Evolutionary conservation across 2,329 filamentous ascomycete species (phyloP).

Genomic region (Teratosphaeriaceae sp.): DNA sequence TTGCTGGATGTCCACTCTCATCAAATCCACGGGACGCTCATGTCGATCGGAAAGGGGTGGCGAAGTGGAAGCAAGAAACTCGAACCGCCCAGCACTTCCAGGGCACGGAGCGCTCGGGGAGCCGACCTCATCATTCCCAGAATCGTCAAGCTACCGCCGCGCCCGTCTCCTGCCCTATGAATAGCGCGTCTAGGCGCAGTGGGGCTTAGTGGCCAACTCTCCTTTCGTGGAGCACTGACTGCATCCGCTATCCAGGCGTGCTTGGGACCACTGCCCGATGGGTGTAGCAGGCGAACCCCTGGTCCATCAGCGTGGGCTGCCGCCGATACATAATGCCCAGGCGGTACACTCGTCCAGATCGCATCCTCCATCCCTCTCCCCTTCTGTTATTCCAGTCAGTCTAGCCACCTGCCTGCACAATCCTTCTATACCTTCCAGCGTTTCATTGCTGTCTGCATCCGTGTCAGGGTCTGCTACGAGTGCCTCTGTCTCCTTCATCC

Average conservation of each 20-base stretch:
- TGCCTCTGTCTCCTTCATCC: slow-evolving; percentile 7
- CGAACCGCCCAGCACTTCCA: too few species aligned
- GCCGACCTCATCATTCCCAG: slow-evolving; percentile 18
- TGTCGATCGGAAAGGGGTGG: too few species aligned
- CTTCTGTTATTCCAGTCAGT: slow-evolving; percentile 15
- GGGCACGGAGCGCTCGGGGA: slow-evolving; percentile 21
- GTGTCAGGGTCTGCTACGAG: slow-evolving; percentile 5
- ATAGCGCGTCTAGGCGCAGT: slow-evolving; percentile 13
- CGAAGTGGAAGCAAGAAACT: too few species aligned
- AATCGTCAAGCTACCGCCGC: slow-evolving; percentile 13
- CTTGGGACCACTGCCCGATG: slow-evolving; percentile 14
- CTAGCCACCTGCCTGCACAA: slow-evolving; percentile 29
- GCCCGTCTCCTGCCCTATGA: slow-evolving; percentile 4
- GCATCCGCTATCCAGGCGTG: slow-evolving; percentile 18
- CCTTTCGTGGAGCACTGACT: slow-evolving; percentile 14
- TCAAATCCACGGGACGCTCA: too few species aligned
- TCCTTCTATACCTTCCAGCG: slow-evolving; percentile 11
- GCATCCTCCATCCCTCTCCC: slow-evolving; percentile 6
- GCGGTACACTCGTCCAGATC: slow-evolving; percentile 8
- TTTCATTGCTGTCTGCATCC: slow-evolving; percentile 6
- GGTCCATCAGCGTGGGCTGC: slow-evolving; percentile 7
- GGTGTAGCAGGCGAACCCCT: slow-evolving; percentile 12
- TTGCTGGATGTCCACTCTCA: too few species aligned
- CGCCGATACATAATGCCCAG: slow-evolving; percentile 20
- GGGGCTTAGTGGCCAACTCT: slow-evolving; percentile 16